Base-by-base conservation (phyloP, 2,329 filamentous ascomycete species). In the Fusarium musae region DNA sequence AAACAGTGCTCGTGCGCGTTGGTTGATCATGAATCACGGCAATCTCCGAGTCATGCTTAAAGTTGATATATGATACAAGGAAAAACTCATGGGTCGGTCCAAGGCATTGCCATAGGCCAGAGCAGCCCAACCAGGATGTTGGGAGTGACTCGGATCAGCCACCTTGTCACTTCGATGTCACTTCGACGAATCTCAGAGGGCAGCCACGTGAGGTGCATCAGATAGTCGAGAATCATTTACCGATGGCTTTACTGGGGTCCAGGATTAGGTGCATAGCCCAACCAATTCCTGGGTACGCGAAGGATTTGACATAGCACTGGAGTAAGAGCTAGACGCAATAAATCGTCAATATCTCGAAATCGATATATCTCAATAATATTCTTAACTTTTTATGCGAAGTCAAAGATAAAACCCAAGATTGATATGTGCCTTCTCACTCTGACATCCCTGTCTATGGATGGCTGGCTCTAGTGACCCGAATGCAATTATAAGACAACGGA, bases 141-240 rank as follows among this genome's bases (percentile, higher is more conserved):
- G 50, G 47, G 65, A 54, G 61, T 66, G 47, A 63, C 42, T 62
- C 39, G 54, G 58, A 60, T 70, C 52, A 73, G 70, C 70, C 66
- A 60, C 70, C 28, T 37, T 57, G 49, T 59, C 46, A 63, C 47
- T 46, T 42, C 47, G 39, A 47, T 57, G 49, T 59, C 46, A 63
- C 47, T 46, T 42, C 47, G 39, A 47, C 43, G 36, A 43, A 70
- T 37, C 43, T 53, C 23, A 36, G 49, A 44, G 46, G 54, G 26
- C 46, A 56, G 52, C 44, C 26, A 44, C 37, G 64, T 43, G 54
- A 57, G 53, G 34, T 40, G 42, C 52, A 69, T 60, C n/a, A 59
- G 43, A 59, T 49, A 43, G 60, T 62, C 59, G 52, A 70, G 43
- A 36, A 37, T 66, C 30, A 36, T 57, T 49, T 23, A 46, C 42